Base-by-base conservation (phyloP, 768 basidiomycete species). In the Rossbeevera mucosa region DNA sequence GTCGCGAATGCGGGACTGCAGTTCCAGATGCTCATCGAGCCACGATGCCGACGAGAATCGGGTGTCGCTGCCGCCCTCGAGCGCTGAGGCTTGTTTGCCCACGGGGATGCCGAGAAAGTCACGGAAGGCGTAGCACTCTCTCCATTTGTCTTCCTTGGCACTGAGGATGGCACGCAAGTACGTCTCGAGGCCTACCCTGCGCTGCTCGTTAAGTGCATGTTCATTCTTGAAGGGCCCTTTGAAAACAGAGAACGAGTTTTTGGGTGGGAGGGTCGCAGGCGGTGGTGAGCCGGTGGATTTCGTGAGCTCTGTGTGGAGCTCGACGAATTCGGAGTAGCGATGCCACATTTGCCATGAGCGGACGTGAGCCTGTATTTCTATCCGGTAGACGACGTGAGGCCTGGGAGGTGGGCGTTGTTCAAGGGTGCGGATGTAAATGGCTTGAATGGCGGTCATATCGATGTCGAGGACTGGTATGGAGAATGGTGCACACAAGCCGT, bases 271-370 rank as follows among this genome's bases (percentile, higher is more conserved):
- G n/a, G 76, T 55, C 16, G 71, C 78, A 12, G 94, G 94, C 11
- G 94, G 92, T 18, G 85, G 71, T n/a, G 82, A 79, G 14, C 85
- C 85, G n/a, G 81, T 80, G n/a, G 85, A 80, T 64, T 87, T 85
- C 24, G 79, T 78, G 61, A 96, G 81, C 62, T 94, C 88, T 7
- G 80, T 79, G 68, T 94, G 81, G 7, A 98, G 82, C 61, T 91
- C 85, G 64, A 80, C 84, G 72, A 98, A 98, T 72, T 96, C 93
- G 40, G 91, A 94, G 73, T 97, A 98, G 46, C 95, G 88, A 52
- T 88, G 78, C 83, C 88, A 90, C 78, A 96, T 89, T 52, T 87
- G 82, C 94, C 94, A 97, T 65, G 91, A 86, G 55, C 90, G 85
- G 25, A 93, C 89, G 50, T 91, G 84, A 6, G 92, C 92, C 59